phyloP scores from a whole-genome alignment of 495 filamentous ascomycete species.

The Xylaria cubensis region DNA sequence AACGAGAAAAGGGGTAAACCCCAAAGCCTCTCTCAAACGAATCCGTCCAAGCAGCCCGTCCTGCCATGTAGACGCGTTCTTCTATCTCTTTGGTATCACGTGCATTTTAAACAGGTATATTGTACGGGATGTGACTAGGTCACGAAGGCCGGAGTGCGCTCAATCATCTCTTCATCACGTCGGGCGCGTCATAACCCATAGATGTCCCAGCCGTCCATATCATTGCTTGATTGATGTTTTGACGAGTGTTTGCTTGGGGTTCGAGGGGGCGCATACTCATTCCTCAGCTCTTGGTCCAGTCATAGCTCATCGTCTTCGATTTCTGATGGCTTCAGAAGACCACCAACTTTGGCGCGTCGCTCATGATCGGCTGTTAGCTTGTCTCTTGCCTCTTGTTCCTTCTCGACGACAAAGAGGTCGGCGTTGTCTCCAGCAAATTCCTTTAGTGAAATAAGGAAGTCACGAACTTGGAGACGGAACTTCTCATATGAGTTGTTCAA shows the following conservation, averaged over 20 bases:
- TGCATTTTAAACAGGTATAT: conserved; percentile 27
- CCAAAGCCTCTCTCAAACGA: conserved; percentile 6
- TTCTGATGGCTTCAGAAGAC: conserved; percentile 89
- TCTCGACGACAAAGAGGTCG: conserved; percentile 93
- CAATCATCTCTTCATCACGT: conserved; percentile 2
- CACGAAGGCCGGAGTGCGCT: conserved; percentile 1
- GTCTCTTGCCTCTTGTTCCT: conserved; percentile 81
- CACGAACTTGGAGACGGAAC: conserved; percentile 92
- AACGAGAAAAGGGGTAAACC: conserved; percentile 23
- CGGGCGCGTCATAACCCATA: conserved; percentile 54
- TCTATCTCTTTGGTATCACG: conserved; percentile 33
- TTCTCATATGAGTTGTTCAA: conserved; percentile 80
- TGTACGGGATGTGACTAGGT: conserved; percentile 11
- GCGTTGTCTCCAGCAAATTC: conserved; percentile 94
- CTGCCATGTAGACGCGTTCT: conserved; percentile 21
- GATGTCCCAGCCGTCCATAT: conserved; percentile 59
- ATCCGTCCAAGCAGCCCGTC: conserved; percentile 19
- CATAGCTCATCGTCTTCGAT: conserved; percentile 95
- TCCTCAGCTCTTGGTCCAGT: conserved; percentile 72
- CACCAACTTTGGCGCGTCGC: conserved; percentile 88
- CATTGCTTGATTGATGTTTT: conserved; percentile 33
- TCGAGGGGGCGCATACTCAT: conserved; percentile 55
- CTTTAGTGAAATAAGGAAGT: conserved; percentile 96
- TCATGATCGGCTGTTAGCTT: conserved; percentile 82
- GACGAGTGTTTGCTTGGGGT: conserved; percentile 28